Evolutionary conservation across 2,329 filamentous ascomycete species (phyloP), one percentile per base, ranked within the genome.

Genomic region (Fusarium bactridioides): DNA sequence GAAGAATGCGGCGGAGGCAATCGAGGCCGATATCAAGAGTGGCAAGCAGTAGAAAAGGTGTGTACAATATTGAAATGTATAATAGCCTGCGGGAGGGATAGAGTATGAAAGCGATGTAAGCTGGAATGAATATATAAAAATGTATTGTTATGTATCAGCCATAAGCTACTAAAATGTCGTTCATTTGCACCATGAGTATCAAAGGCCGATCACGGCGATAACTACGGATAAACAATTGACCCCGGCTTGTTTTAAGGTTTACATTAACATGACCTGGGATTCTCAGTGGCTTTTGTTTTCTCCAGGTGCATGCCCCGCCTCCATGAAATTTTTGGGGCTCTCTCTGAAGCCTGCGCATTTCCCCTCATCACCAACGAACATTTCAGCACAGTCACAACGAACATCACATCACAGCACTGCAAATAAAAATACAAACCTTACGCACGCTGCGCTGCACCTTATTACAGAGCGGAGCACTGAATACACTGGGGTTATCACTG

Each of bases 341-440:
- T 16, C 37, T 48, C 73, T 33, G 47, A 23, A 70, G 73, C 73
- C 78, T 79, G 76, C 76, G 77, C 77, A 80, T 76, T 78, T 80
- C 77, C 78, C 78, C 79, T 80, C 78, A 78, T 78, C 76, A 78
- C 76, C 75, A 67, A 76, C 75, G 82, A 81, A 84, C 79, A 83
- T 83, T 81, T 85, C 82, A 84, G 82, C 81, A 84, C 82, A 82
- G 80, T 76, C 65, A 68, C 64, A 64, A 70, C 65, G 40, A 48
- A 73, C 62, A 66, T 72, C 75, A 76, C 73, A 74, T 58, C 74
- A 76, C 73, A 62, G 57, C 64, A 69, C 57, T 56, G 25, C 60
- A 53, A 64, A 56, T 64, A 56, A 70, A 64, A 47, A 47, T 37
- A 56, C 27, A 35, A 40, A 45, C 44, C 44, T 45, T 59, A 47